Evolutionary conservation across 768 basidiomycete species (phyloP), one percentile per base, ranked within the genome.

Genomic region (Termitomyces bulborhizus): DNA sequence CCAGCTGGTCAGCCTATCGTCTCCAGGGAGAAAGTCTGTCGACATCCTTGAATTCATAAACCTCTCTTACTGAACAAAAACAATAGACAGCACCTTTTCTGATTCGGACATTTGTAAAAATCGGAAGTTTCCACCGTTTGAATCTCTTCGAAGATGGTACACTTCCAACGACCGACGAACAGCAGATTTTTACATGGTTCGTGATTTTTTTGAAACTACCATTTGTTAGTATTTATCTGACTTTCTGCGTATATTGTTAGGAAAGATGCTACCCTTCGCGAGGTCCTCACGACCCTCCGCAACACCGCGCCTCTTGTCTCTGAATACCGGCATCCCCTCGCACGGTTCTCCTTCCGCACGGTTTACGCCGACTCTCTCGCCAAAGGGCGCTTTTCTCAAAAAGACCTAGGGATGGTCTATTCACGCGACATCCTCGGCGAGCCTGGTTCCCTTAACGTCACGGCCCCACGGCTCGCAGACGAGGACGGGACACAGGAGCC

Each of bases 371-470:
- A 91, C 66, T 75, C 83, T 8, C 77, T 80, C 6, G 82, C 81
- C 67, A 83, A 85, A 59, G 90, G 89, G 5, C 79, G 82, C 15
- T 88, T 85, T 60, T 73, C 83, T 0, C 80, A 82, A 66, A 91
- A 91, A 71, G 90, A 93, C 42, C 80, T 93, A 42, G 90, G 90
- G 27, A 79, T 80, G 63, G 85, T 93, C 39, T 88, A 89, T 68
- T 88, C 89, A 43, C 84, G 90, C 58, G 91, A 92, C 69, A 87
- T 92, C 59, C 80, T 90, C 2, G 89, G 89, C 46, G 90, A 90
- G 67, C 85, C 87, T 3, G 88, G 88, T 34, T 69, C 84, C 1
- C 66, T 87, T 21, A 74, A 77, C 40, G 67, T 67, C 13, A 73
- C 81, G 6, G 86, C 87, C 0, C 77, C 84, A 0, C 78, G 85